Percentiles rank a stretch among this genome's conserved stretches.
Evolutionary conservation across 2,329 filamentous ascomycete species (phyloP).

Genomic region (Pezicula neosporulosa): DNA sequence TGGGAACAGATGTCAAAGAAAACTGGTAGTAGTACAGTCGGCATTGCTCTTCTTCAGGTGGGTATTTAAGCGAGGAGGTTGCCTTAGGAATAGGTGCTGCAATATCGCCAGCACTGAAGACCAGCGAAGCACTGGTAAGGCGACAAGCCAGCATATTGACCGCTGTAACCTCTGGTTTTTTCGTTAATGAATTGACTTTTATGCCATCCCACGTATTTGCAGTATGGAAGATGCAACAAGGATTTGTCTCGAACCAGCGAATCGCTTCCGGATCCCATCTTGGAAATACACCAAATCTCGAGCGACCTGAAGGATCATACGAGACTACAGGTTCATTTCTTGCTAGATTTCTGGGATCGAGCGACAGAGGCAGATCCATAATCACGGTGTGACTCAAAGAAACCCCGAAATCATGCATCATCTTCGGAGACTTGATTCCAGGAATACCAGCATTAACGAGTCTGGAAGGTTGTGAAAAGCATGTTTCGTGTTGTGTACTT

Average conservation of each 20-base stretch:
- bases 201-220: slow-evolving; percentile 66
- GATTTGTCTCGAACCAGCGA: slow-evolving; percentile 64
- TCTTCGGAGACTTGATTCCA: slow-evolving; percentile 60
- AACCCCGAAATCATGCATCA: slow-evolving; percentile 77
- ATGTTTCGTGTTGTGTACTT: slow-evolving; percentile 26
- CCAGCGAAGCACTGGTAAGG: slow-evolving; percentile 59
- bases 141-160: slow-evolving; percentile 66
- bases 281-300: slow-evolving; percentile 67
- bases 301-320: slow-evolving; percentile 53
- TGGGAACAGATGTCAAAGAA: slow-evolving; percentile 32
- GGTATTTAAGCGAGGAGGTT: slow-evolving; percentile 10
- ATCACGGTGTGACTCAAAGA: slow-evolving; percentile 61
- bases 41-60: slow-evolving; percentile 59
- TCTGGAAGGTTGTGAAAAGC: slow-evolving; percentile 17
- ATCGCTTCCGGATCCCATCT: slow-evolving; percentile 53
- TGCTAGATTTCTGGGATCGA: slow-evolving; percentile 59
- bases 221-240: slow-evolving; percentile 70
- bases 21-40: slow-evolving; percentile 69
- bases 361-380: slow-evolving; percentile 63
- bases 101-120: slow-evolving; percentile 64
- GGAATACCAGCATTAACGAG: slow-evolving; percentile 52
- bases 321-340: slow-evolving; percentile 53
- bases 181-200: slow-evolving; percentile 14
- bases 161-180: slow-evolving; percentile 29
- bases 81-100: slow-evolving; percentile 43